These are phyloP conservation scores for Ceratobasidium sp. DNA, from an alignment of 1,284 basidiomycete genomes.

Conservation along the genomic window DNA sequence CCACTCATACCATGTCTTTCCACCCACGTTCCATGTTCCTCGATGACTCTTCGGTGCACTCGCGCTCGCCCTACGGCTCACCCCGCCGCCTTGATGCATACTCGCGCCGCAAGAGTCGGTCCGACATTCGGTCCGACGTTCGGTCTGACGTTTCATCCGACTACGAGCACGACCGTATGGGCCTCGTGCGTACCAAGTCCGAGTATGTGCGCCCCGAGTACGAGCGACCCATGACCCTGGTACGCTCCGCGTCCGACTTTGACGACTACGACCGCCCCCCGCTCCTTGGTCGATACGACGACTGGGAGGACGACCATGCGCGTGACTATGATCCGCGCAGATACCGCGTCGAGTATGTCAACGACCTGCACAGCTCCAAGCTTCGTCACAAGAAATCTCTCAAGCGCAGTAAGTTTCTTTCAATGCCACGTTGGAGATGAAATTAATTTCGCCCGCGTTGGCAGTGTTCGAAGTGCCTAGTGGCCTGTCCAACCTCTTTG, in stretches of 20 bases:
- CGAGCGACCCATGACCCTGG: constrained; percentile 9
- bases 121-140: constrained; percentile 25
- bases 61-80: constrained; percentile 11
- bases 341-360: constrained; percentile 24
- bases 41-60: constrained; percentile 28
- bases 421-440: not conserved
- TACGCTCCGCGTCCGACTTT: constrained; percentile 22
- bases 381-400: constrained; percentile 35
- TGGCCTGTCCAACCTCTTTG: constrained; percentile 18
- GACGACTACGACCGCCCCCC: constrained; percentile 24
- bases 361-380: constrained; percentile 17
- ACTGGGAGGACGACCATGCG: constrained; percentile 14
- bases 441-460: constrained; percentile 16
- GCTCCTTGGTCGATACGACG: constrained; percentile 1
- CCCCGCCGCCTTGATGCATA: constrained; percentile 9
- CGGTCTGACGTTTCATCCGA: constrained; percentile 36
- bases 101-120: constrained; percentile 39
- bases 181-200: constrained; percentile 37
- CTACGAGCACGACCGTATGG: constrained; percentile 35
- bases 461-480: constrained; percentile 37
- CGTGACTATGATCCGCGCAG: constrained; percentile 21
- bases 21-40: constrained; percentile 40
- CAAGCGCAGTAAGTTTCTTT: constrained; percentile 32
- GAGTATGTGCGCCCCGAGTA: constrained; percentile 21
- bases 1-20: constrained; percentile 20